Conservation (phyloP, 331 rosid genomes). For the Malus hybrid region DNA sequence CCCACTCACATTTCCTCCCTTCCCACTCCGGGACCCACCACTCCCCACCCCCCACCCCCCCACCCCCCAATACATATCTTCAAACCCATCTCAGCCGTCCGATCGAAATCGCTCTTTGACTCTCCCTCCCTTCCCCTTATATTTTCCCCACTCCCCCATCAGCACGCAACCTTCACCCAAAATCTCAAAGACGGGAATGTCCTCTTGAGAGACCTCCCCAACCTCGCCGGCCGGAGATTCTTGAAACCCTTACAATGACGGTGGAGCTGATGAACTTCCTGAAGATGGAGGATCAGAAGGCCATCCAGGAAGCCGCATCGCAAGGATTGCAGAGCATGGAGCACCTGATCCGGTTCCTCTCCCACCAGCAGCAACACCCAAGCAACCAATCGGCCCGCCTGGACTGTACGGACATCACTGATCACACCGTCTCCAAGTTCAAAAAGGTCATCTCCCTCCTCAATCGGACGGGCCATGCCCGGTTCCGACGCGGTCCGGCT, state of each 20-base stretch:
- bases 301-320: conserved; percentile 67
- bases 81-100: conserved; percentile 41
- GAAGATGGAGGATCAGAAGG: conserved; percentile 62
- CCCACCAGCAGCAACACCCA: conserved; percentile 29
- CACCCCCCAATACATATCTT: conserved; percentile 7
- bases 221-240: too few species aligned
- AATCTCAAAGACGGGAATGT: not conserved
- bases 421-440: conserved; percentile 64
- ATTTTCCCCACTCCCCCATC: not conserved
- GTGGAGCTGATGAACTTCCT: conserved; percentile 60
- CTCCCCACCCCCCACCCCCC: not conserved
- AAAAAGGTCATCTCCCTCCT: conserved; percentile 54
- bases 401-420: conserved; percentile 50
- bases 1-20: not conserved
- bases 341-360: conserved; percentile 47
- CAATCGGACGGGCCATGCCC: conserved; percentile 79
- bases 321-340: conserved; percentile 75
- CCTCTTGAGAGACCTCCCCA: too few species aligned
- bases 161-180: not conserved
- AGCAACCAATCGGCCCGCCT: conserved; percentile 13
- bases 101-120: conserved; percentile 4
- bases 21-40: not conserved
- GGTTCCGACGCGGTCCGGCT: conserved; percentile 78
- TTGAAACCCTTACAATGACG: conserved; percentile 26
- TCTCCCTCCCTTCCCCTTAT: conserved; percentile 8